Percentiles rank a stretch among this genome's conserved stretches.
Conservation (phyloP, 2,329 filamentous ascomycete species). For the Colletotrichum orchidophilum region DNA sequence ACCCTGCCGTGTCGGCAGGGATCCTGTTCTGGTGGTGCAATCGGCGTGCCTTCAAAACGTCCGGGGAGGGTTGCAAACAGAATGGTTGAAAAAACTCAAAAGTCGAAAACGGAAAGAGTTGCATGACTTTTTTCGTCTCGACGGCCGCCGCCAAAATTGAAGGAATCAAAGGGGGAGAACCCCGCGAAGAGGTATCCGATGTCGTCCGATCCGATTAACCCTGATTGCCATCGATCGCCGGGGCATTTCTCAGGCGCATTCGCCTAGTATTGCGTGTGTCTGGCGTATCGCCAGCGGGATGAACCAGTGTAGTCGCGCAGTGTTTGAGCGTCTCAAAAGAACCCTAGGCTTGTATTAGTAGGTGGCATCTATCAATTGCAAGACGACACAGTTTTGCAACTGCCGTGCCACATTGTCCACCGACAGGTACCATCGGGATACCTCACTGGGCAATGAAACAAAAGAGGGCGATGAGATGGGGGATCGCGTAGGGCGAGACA, state of each 20-base stretch:
- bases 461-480: constrained; percentile 1
- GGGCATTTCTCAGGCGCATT: constrained; percentile 11
- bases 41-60: constrained; percentile 18
- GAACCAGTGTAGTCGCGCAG: background rate
- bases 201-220: constrained; percentile 10
- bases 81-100: constrained; percentile 23
- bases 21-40: background rate
- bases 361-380: background rate
- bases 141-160: constrained; percentile 18
- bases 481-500: constrained; percentile 31
- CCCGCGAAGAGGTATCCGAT: background rate
- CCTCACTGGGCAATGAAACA: background rate
- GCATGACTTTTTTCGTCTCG: background rate
- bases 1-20: constrained; percentile 23
- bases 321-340: background rate
- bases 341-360: constrained; percentile 22
- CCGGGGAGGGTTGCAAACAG: constrained; percentile 30
- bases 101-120: constrained; percentile 29
- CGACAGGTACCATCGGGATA: background rate
- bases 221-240: constrained; percentile 19
- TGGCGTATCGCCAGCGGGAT: constrained; percentile 2
- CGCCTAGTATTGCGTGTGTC: background rate
- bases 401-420: background rate
- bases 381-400: background rate
- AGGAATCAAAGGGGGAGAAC: background rate